A percentile compares a stretch with the other conserved stretches of the same genome.
phyloP scores from a whole-genome alignment of 1,139 yeast genomes.

The Taiozyma sp. region DNA sequence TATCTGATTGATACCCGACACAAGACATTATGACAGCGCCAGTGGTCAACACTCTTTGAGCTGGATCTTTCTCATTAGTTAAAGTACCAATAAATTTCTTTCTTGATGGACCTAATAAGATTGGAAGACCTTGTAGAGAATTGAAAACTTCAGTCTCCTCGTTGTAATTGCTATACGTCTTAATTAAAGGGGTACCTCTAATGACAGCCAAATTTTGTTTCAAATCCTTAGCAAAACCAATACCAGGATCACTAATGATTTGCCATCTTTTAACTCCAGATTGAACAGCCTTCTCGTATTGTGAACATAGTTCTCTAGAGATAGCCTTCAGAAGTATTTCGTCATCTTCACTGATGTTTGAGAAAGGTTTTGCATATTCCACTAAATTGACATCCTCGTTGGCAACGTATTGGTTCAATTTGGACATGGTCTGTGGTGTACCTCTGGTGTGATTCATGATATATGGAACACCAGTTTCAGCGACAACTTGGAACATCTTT shows the following conservation, averaged over 20 bases:
- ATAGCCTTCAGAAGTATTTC: constrained; percentile 40
- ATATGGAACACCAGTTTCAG: constrained; percentile 69
- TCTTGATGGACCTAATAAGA: constrained; percentile 82
- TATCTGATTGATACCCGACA: constrained; percentile 69
- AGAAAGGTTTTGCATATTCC: constrained; percentile 27
- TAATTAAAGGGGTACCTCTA: constrained; percentile 51
- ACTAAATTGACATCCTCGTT: constrained; percentile 36
- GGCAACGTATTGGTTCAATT: constrained; percentile 49
- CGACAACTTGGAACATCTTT: constrained; percentile 61
- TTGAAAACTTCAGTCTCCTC: constrained; percentile 22
- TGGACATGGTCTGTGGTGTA: constrained; percentile 67
- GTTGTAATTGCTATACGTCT: constrained; percentile 40
- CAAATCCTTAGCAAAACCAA: constrained; percentile 84
- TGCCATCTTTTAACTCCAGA: constrained; percentile 86
- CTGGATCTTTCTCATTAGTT: constrained; percentile 43
- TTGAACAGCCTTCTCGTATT: constrained; percentile 51
- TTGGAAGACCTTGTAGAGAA: constrained; percentile 44
- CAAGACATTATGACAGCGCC: constrained; percentile 74
- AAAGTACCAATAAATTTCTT: constrained; percentile 80
- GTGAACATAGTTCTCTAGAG: constrained; percentile 58
- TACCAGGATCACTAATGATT: constrained; percentile 86
- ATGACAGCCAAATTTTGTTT: constrained; percentile 66
- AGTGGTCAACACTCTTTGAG: constrained; percentile 69
- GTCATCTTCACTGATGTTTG: constrained; percentile 27
- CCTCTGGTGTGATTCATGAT: constrained; percentile 86